phyloP scores from a whole-genome alignment of 805 yeast species.

The Wickerhamiella domercqiae region DNA sequence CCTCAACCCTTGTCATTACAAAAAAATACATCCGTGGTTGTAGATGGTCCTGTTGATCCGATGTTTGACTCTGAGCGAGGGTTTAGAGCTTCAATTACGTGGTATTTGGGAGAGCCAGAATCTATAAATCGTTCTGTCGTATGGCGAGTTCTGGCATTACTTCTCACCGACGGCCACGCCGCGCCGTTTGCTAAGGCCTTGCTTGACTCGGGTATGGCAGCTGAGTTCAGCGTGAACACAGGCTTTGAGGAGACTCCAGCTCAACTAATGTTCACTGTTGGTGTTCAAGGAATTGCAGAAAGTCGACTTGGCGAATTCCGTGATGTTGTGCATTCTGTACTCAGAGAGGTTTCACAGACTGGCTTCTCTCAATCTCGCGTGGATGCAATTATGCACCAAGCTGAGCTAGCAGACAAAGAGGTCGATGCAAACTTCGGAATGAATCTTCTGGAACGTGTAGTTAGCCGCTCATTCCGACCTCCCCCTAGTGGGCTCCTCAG shows the following conservation, averaged over 20 bases:
- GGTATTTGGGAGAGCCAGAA: conserved; percentile 66
- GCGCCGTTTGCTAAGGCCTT: conserved; percentile 78
- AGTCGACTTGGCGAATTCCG: conserved; percentile 35
- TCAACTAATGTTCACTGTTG: conserved; percentile 63
- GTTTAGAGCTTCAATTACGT: conserved; percentile 66
- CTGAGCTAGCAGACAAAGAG: conserved; percentile 69
- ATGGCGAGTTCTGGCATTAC: conserved; percentile 50
- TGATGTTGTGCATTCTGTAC: conserved; percentile 30
- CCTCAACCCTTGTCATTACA: conserved; percentile 33
- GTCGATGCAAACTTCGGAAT: conserved; percentile 86
- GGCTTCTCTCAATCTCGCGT: conserved; percentile 45
- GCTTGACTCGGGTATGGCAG: conserved; percentile 71
- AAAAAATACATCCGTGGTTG: conserved; percentile 25
- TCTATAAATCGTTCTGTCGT: conserved; percentile 57
- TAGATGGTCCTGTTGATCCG: conserved; percentile 72
- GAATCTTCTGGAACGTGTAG: conserved; percentile 50
- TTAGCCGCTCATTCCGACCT: conserved; percentile 77
- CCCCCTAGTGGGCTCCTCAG: conserved; percentile 50
- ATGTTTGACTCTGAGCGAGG: conserved; percentile 52
- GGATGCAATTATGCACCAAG: conserved; percentile 78
- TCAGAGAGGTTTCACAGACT: conserved; percentile 29
- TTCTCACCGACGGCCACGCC: conserved; percentile 81
- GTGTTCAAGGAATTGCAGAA: conserved; percentile 56
- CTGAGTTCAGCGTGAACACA: conserved; percentile 74
- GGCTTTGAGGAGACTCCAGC: conserved; percentile 78